Percentiles rank a stretch among this genome's conserved stretches.
Evolutionary conservation across 495 filamentous ascomycete genomes (phyloP).

Genomic region (Aspergillus sclerotioniger): DNA sequence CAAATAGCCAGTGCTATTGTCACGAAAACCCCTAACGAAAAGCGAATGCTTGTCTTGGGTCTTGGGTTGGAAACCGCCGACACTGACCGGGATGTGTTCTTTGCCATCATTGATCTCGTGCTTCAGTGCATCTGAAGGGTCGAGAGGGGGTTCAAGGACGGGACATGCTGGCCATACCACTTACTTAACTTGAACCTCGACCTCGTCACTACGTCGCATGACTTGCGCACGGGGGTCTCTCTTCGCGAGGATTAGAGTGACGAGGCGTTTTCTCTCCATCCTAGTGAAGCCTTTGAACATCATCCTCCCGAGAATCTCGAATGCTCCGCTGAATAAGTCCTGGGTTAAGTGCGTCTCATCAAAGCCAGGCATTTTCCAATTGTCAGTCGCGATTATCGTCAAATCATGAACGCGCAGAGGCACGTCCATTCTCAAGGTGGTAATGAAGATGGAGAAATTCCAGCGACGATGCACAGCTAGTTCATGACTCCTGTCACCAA

Average conservation of each 20-base stretch:
- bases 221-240: conserved; percentile 8
- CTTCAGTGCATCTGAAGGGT: conserved; percentile 58
- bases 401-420: conserved; percentile 14
- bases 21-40: conserved; percentile 70
- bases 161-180: background rate
- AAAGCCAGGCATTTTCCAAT: conserved; percentile 18
- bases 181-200: conserved; percentile 15
- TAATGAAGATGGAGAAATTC: conserved; percentile 17
- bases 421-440: conserved; percentile 5
- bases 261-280: conserved; percentile 13
- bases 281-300: conserved; percentile 17
- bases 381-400: conserved; percentile 17
- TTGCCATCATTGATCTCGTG: conserved; percentile 78
- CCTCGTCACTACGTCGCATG: conserved; percentile 16
- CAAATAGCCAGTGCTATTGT: conserved; percentile 81
- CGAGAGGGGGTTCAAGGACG: background rate
- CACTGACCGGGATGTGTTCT: conserved; percentile 69
- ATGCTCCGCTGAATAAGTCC: conserved; percentile 16
- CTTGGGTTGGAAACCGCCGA: conserved; percentile 68
- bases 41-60: conserved; percentile 75
- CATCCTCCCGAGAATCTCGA: conserved; percentile 16
- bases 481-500: conserved; percentile 12
- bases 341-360: conserved; percentile 17
- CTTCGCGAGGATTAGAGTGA: conserved; percentile 1
- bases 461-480: conserved; percentile 15